phyloP scores from a whole-genome alignment of 2,329 filamentous ascomycete species.

The Graphium sp. region DNA sequence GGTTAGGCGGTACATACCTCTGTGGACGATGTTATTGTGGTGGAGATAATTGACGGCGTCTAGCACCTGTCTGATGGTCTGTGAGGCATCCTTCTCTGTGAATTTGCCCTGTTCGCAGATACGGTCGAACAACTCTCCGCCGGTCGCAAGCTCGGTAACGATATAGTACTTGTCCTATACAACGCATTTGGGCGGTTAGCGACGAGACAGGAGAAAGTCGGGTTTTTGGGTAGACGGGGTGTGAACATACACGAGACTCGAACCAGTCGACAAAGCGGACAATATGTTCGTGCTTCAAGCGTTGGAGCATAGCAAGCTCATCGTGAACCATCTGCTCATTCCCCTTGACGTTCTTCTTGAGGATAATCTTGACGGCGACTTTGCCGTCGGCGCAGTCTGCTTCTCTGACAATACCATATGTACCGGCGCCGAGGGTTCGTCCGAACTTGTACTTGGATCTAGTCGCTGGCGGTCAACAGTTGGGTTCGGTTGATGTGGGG shows the following conservation, averaged over 20 bases:
- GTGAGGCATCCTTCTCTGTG: slow-evolving; percentile 92
- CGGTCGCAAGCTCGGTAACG: slow-evolving; percentile 87
- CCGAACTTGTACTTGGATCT: slow-evolving; percentile 85
- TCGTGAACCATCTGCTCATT: slow-evolving; percentile 99
- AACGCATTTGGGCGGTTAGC: slow-evolving; percentile 3
- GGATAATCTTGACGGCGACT: slow-evolving; percentile 95
- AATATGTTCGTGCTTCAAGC: slow-evolving; percentile 84
- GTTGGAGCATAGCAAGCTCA: slow-evolving; percentile 85
- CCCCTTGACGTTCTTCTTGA: slow-evolving; percentile 98
- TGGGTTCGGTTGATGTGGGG: slow-evolving; percentile 8
- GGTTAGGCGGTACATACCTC: slow-evolving; percentile 44
- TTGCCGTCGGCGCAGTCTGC: slow-evolving; percentile 71
- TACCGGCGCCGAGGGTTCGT: slow-evolving; percentile 84
- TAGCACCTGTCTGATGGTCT: slow-evolving; percentile 88
- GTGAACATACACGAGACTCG: slow-evolving; percentile 67
- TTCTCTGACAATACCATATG: slow-evolving; percentile 95
- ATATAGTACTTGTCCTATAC: slow-evolving; percentile 96
- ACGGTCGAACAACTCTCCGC: slow-evolving; percentile 91
- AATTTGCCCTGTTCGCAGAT: slow-evolving; percentile 98
- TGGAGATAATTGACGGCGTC: slow-evolving; percentile 89
- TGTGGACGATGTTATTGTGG: slow-evolving; percentile 84
- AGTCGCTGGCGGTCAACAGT: too few relatives aligned
- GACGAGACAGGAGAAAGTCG: too few relatives aligned
- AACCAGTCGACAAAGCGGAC: slow-evolving; percentile 98
- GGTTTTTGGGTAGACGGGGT: too few relatives aligned